Base-by-base conservation (phyloP, 768 basidiomycete genomes). In the Podaxis pistillaris region DNA sequence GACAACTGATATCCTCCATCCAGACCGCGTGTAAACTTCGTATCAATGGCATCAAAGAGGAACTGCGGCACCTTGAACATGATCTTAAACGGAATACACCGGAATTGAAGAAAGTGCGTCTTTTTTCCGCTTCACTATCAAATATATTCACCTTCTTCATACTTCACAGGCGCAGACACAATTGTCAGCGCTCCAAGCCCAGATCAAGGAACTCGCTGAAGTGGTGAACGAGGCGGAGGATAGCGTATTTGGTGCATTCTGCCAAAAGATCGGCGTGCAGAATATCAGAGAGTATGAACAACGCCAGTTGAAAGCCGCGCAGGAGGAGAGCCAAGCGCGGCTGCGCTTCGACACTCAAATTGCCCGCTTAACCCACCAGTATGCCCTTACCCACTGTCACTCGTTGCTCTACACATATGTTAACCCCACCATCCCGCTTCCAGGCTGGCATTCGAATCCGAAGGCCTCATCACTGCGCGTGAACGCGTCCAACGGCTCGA, bases 211-310 rank as follows among this genome's bases (percentile, higher is more conserved):
- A 19, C 76, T 96, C 22, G 75, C 82, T 19, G 72, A 75, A 3
- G 79, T 81, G 3, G 80, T 98, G 68, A 82, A 94, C 66, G 79
- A 77, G 6, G 94, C 91, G 0, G 97, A 98, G 70, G 92, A 94
- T 69, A 78, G 78, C 2, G 76, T 96, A 12, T 98, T 96, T 70
- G 77, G 74, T 1, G 73, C 76, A 2, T 98, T 99, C 76, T 98
- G 96, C 71, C 72, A 75, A 40, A 83, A 86, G 67, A 94, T 98
- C 66, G 83, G 86, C 9, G 89, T 97, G 6, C 72, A 76, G 15
- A 88, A 88, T 74, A 94, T 99, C 65, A 86, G 96, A 28, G 93
- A 96, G 67, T 99, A 96, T 71, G 96, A 98, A 74, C 91, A 94
- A 70, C 86, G 90, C 22, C 94, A 96, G 69, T 79, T 98, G 33